phyloP scores from a whole-genome alignment of 2,329 filamentous ascomycete genomes.

The Colletotrichum cordylinicola region DNA sequence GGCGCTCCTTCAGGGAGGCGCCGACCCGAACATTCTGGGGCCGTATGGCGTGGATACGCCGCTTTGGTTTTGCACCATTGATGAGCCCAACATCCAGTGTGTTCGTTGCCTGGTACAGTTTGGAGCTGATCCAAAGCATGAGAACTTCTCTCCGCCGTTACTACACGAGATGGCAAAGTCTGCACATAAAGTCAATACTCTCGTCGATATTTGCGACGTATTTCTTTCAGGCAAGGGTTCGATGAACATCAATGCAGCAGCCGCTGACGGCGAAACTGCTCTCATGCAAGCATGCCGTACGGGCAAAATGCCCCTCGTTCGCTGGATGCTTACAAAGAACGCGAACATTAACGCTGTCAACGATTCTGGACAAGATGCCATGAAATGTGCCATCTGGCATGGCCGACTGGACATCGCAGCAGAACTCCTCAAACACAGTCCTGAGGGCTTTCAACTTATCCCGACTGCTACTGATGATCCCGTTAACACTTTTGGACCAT shows the following conservation, averaged over 20 bases:
- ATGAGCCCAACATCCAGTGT: not conserved
- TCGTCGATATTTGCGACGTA: not conserved
- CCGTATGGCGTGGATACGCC: not conserved
- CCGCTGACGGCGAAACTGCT: not conserved
- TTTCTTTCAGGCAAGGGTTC: not conserved
- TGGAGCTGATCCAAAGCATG: not conserved
- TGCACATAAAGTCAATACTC: not conserved
- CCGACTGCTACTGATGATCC: not conserved
- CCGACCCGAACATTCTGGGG: not conserved
- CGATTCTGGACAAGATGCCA: not conserved
- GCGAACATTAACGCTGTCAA: rapidly evolving
- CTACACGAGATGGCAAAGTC: not conserved
- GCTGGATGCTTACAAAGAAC: not conserved
- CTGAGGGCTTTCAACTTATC: not conserved
- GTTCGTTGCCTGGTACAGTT: not conserved
- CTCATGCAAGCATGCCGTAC: not conserved
- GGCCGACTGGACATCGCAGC: not conserved
- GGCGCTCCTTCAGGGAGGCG: not conserved
- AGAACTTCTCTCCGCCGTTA: not conserved
- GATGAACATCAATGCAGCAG: not conserved
- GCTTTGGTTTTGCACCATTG: not conserved
- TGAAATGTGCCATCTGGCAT: not conserved
- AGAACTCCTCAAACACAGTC: not conserved
- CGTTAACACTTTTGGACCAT: rapidly evolving
- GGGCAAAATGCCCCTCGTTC: not conserved